These are phyloP conservation scores for Fistulinella prunicolor DNA, from an alignment of 768 basidiomycete species.

Conservation along the genomic window DNA sequence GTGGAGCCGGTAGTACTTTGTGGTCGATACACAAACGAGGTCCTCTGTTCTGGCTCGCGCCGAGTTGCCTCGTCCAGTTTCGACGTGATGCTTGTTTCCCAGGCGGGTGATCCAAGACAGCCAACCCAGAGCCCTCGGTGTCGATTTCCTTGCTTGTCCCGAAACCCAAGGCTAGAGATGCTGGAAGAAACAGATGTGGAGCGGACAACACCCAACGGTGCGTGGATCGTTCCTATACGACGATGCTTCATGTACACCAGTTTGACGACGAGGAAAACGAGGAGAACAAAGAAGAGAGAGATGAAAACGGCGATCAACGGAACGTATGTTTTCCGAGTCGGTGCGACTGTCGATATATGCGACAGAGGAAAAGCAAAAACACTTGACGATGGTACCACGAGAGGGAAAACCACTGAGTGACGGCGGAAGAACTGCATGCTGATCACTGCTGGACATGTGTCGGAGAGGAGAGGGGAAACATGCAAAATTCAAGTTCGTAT, in stretches of 20 bases:
- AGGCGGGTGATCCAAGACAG: constrained; percentile 31
- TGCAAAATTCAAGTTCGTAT: constrained; percentile 9
- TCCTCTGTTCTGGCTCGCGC: neutral
- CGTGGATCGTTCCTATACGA: constrained; percentile 27
- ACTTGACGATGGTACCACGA: neutral
- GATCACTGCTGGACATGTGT: neutral
- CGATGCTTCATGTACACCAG: constrained; percentile 29
- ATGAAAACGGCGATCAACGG: constrained; percentile 15
- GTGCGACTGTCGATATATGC: neutral
- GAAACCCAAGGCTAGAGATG: neutral
- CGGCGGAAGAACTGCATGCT: constrained; percentile 4
- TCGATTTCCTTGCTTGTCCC: constrained; percentile 4
- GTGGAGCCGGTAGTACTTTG: constrained; percentile 6
- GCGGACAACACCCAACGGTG: neutral
- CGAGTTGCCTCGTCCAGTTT: constrained; percentile 8
- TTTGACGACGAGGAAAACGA: constrained; percentile 20
- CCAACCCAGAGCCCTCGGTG: constrained; percentile 24
- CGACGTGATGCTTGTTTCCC: constrained; percentile 26
- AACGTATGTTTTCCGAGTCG: constrained; percentile 2
- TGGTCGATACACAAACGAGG: constrained; percentile 8
- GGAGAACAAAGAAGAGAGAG: constrained; percentile 15
- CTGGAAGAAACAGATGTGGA: constrained; percentile 3
- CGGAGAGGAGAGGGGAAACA: neutral
- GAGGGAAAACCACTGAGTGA: neutral
- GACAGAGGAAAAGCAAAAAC: constrained; percentile 15